Percentiles rank a stretch among this genome's conserved stretches.
Conservation (phyloP, 306 rosid species). For the Quercus robur region DNA sequence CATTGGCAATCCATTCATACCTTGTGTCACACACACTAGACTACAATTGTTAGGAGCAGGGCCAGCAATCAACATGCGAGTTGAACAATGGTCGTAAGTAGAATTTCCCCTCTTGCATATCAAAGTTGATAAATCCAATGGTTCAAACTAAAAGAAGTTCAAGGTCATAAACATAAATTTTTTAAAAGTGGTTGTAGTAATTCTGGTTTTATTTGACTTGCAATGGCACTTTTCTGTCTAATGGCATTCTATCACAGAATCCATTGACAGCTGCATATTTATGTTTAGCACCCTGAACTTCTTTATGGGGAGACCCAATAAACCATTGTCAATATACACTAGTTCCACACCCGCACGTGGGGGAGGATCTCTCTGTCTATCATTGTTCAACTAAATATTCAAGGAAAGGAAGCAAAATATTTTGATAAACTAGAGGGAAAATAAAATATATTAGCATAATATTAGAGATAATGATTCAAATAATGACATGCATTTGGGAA, state of each 20-base stretch:
- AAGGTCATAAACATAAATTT: not conserved
- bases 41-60: not conserved
- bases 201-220: no score
- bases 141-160: not conserved
- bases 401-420: not conserved
- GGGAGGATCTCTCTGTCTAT: not conserved
- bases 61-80: not conserved
- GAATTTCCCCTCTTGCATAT: not conserved
- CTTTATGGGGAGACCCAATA: not conserved
- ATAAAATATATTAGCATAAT: not conserved
- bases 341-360: not conserved
- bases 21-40: not conserved
- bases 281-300: not conserved
- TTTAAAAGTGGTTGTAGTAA: no score
- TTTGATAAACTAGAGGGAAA: not conserved
- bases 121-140: not conserved
- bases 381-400: not conserved
- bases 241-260: no score
- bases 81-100: not conserved
- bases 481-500: no score
- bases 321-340: not conserved
- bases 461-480: no score
- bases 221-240: no score
- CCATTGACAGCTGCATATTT: no score
- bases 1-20: not conserved